Evolutionary conservation across 805 yeast species (phyloP).

Genomic region (Teunomyces stri): DNA sequence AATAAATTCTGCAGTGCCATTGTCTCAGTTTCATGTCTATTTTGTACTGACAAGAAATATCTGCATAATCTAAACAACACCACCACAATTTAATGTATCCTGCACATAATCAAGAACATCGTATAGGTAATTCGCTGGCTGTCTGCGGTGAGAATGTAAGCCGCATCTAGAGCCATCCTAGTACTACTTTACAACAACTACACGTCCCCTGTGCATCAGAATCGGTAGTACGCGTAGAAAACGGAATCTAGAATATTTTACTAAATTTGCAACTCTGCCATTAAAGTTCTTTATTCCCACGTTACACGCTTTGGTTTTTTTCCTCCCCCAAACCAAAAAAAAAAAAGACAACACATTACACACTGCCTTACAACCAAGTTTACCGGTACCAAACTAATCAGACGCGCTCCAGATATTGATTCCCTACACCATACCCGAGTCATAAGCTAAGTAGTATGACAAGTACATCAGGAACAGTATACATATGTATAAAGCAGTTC

Average conservation of each 20-base stretch:
- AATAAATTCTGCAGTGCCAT: background rate
- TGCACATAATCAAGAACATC: background rate
- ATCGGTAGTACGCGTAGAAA: background rate
- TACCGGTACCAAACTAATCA: background rate
- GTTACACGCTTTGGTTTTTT: background rate
- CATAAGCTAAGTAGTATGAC: constrained; percentile 4
- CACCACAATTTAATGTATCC: background rate
- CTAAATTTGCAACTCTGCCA: background rate
- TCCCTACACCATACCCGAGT: background rate
- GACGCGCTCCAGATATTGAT: background rate
- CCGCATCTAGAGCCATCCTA: background rate
- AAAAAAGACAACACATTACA: constrained; percentile 1
- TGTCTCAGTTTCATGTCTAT: background rate
- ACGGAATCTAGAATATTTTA: background rate
- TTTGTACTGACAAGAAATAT: background rate
- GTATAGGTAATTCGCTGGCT: constrained; percentile 1
- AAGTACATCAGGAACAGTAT: constrained; percentile 27
- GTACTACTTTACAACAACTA: background rate
- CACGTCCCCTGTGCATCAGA: background rate
- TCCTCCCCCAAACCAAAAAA: background rate
- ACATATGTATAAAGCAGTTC: constrained; percentile 79
- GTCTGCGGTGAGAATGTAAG: constrained; percentile 3
- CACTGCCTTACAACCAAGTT: background rate
- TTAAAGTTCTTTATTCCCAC: background rate
- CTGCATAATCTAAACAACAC: background rate